Evolutionary conservation across 73 alveolate genomes (phyloP).

Genomic region (Tetrahymena borealis): DNA sequence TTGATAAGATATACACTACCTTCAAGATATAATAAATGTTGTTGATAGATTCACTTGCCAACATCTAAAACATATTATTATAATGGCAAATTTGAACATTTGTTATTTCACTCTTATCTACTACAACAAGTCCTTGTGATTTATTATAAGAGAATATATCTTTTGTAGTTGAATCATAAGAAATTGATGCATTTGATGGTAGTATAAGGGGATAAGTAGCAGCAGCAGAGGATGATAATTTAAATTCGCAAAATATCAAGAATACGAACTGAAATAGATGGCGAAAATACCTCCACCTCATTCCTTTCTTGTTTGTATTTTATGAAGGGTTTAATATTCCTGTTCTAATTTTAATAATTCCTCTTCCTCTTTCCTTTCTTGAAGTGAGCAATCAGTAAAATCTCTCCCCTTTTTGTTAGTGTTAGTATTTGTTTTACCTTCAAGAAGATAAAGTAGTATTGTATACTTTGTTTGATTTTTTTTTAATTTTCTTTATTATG

Average conservation of each 20-base stretch:
- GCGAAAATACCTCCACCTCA: not conserved
- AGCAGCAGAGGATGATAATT: not conserved
- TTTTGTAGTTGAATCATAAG: not conserved
- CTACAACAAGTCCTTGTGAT: not conserved
- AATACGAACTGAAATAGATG: not conserved
- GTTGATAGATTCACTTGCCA: not conserved
- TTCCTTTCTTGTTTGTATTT: not conserved
- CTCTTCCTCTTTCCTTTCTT: too few species aligned
- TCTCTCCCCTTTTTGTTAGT: too few species aligned
- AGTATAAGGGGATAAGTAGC: not conserved
- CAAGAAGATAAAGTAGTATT: not conserved
- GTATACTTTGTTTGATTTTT: not conserved
- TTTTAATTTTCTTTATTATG: not conserved
- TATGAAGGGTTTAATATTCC: not conserved
- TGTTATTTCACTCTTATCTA: not conserved
- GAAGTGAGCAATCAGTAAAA: too few species aligned
- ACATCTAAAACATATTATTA: not conserved
- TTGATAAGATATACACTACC: not conserved
- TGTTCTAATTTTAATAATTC: too few species aligned
- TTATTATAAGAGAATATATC: not conserved
- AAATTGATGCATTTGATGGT: not conserved
- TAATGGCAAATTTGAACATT: not conserved
- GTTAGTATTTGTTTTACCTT: too few species aligned
- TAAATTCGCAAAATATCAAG: not conserved
- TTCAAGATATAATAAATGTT: not conserved